A percentile compares a stretch with the other conserved stretches of the same genome.
phyloP scores from a whole-genome alignment of 306 rosid genomes.

The Crotalaria pallida region DNA sequence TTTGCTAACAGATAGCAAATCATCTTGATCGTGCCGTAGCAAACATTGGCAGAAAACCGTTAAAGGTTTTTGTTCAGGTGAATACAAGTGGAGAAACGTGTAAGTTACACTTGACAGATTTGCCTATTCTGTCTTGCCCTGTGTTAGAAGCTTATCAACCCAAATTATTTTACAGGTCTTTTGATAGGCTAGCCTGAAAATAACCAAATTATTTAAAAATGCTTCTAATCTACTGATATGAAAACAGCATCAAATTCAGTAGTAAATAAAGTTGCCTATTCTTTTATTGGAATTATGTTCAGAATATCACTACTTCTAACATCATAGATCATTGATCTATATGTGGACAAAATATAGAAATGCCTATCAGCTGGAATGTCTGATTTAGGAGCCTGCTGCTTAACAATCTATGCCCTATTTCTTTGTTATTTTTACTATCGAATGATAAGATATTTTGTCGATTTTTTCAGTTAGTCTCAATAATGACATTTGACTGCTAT shows the following conservation, averaged over 20 bases:
- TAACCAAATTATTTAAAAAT: not conserved
- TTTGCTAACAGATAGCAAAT: constrained; percentile 64
- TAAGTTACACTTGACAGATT: constrained; percentile 32
- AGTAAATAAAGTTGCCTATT: not conserved
- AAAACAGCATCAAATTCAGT: not conserved
- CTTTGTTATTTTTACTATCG: not conserved
- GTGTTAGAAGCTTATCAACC: not conserved
- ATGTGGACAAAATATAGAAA: not conserved
- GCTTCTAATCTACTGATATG: not conserved
- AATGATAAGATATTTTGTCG: not conserved
- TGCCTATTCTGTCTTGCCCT: constrained; percentile 9
- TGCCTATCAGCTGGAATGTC: not conserved
- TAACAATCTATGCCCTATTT: not conserved
- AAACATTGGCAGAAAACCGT: constrained; percentile 70
- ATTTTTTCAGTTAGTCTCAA: constrained; percentile 14
- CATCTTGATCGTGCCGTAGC: constrained; percentile 62
- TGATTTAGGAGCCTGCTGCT: constrained; percentile 9
- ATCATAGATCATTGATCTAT: not conserved
- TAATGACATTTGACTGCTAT: not conserved
- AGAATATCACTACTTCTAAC: not conserved
- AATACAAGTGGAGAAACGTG: constrained; percentile 97
- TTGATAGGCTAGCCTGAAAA: no score
- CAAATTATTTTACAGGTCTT: no score
- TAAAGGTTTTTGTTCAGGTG: constrained; percentile 83
- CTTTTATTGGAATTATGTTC: not conserved